A percentile compares a stretch with the other conserved stretches of the same genome.
These are phyloP conservation scores for Rhodamnia rubescens DNA, from an alignment of 345 rosid genomes.

Conservation along the genomic window DNA sequence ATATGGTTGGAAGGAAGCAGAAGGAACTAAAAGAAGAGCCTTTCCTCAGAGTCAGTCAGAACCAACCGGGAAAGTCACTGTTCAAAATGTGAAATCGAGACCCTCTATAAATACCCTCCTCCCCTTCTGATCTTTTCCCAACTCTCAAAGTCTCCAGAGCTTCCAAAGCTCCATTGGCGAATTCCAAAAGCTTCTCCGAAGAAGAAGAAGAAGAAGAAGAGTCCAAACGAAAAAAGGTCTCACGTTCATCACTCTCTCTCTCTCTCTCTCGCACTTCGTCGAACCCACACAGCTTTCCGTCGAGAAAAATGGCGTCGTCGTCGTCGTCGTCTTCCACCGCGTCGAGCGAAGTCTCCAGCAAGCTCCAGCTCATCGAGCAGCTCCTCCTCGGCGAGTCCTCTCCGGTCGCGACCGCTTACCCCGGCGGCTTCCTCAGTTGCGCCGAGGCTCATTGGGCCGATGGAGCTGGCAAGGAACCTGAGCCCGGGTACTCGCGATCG, in stretches of 20 bases:
- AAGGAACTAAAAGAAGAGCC: neutral
- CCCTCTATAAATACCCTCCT: neutral
- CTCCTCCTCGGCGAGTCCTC: slow-evolving; percentile 46
- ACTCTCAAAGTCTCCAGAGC: neutral
- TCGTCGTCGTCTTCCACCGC: neutral
- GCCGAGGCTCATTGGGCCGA: neutral
- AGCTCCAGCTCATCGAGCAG: slow-evolving; percentile 35
- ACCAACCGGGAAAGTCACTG: neutral
- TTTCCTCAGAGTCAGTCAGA: neutral
- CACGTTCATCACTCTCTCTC: neutral
- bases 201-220: neutral
- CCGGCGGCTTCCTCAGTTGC: neutral
- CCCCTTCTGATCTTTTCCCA: neutral
- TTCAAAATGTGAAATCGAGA: neutral
- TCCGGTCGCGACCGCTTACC: slow-evolving; percentile 4
- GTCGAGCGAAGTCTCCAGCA: slow-evolving; percentile 16
- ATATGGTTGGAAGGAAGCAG: neutral
- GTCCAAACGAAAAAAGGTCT: neutral
- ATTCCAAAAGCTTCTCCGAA: neutral
- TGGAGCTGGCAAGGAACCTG: neutral
- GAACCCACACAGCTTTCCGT: neutral
- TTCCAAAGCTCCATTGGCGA: neutral
- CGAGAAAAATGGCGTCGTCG: neutral
- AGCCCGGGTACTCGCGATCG: neutral
- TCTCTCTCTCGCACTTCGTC: neutral